A percentile compares a stretch with the other conserved stretches of the same genome.
Conservation (phyloP, 495 filamentous ascomycete species). For the Parathielavia appendiculata region DNA sequence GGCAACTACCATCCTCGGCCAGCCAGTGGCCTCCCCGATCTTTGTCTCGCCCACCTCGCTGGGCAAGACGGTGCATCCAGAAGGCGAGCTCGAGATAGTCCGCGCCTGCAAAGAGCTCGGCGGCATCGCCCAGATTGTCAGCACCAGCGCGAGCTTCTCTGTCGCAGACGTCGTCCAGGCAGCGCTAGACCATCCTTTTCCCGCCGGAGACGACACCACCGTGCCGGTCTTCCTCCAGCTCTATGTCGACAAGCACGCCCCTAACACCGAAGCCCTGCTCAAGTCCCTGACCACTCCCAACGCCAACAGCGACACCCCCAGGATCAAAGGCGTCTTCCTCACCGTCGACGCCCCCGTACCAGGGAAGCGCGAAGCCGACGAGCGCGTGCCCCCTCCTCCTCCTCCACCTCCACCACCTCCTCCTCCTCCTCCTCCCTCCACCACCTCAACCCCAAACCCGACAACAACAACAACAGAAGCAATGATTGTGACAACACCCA, state of each 20-base stretch:
- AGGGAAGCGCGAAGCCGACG: slow-evolving; percentile 60
- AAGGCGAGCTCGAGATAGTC: slow-evolving; percentile 69
- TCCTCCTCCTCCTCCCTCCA: not conserved
- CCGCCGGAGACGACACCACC: slow-evolving; percentile 10
- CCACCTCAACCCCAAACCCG: not conserved
- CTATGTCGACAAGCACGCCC: slow-evolving; percentile 70
- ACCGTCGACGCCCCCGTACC: slow-evolving; percentile 63
- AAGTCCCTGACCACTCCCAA: not conserved
- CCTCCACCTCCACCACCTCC: slow-evolving; percentile 3
- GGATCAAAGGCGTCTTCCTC: slow-evolving; percentile 61
- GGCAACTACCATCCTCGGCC: slow-evolving; percentile 57
- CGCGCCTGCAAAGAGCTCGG: slow-evolving; percentile 49
- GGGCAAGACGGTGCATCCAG: slow-evolving; percentile 63
- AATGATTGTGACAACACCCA: too few relatives aligned
- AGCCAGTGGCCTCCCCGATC: slow-evolving; percentile 54
- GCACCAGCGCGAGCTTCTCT: slow-evolving; percentile 66
- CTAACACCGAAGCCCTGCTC: slow-evolving; percentile 51
- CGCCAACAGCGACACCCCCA: slow-evolving; percentile 35
- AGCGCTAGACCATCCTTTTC: not conserved
- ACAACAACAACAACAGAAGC: too few relatives aligned
- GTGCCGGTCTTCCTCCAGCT: slow-evolving; percentile 68
- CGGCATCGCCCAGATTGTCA: slow-evolving; percentile 51
- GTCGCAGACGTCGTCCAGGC: slow-evolving; percentile 52
- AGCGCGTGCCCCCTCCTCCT: slow-evolving; percentile 40
- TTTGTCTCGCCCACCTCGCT: slow-evolving; percentile 73